A percentile compares a stretch with the other conserved stretches of the same genome.
phyloP scores from a whole-genome alignment of 139 green algal species.

The Chlorella sp. region DNA sequence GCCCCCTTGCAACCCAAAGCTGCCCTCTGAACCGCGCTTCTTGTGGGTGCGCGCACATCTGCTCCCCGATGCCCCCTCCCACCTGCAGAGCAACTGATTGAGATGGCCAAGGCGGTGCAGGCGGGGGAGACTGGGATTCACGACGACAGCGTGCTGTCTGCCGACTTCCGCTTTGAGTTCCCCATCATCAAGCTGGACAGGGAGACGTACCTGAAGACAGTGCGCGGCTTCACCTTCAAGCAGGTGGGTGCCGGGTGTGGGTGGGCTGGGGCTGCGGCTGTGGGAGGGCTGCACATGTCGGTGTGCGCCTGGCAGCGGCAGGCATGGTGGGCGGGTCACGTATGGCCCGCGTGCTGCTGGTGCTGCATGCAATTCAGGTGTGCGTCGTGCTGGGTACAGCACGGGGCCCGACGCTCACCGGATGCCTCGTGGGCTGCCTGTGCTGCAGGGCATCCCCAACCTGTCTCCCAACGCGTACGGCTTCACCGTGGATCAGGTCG shows the following conservation, averaged over 20 bases:
- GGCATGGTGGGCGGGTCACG: too few relatives aligned
- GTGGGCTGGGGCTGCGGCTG: too few relatives aligned
- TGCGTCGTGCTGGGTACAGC: neutral
- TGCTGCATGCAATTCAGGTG: neutral
- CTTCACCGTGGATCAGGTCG: slow-evolving; percentile 69
- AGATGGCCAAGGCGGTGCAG: slow-evolving; percentile 50
- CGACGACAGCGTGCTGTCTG: slow-evolving; percentile 44
- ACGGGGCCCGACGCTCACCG: neutral
- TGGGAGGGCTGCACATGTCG: too few relatives aligned
- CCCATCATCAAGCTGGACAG: slow-evolving; percentile 27
- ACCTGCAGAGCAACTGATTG: slow-evolving; percentile 48
- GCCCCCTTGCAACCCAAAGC: too few relatives aligned
- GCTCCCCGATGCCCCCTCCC: neutral
- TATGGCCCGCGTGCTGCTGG: too few relatives aligned
- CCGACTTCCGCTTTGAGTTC: slow-evolving; percentile 65
- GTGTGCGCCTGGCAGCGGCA: too few relatives aligned
- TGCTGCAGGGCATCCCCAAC: slow-evolving; percentile 41
- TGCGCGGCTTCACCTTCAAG: slow-evolving; percentile 28
- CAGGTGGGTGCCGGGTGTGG: neutral
- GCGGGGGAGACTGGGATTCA: slow-evolving; percentile 39
- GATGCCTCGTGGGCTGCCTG: neutral
- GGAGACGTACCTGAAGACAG: slow-evolving; percentile 29
- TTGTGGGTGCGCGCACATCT: too few relatives aligned
- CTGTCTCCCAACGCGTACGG: slow-evolving; percentile 58
- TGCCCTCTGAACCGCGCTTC: too few relatives aligned